phyloP scores from a whole-genome alignment of 768 basidiomycete genomes.

The Auricularia auricula-judae region DNA sequence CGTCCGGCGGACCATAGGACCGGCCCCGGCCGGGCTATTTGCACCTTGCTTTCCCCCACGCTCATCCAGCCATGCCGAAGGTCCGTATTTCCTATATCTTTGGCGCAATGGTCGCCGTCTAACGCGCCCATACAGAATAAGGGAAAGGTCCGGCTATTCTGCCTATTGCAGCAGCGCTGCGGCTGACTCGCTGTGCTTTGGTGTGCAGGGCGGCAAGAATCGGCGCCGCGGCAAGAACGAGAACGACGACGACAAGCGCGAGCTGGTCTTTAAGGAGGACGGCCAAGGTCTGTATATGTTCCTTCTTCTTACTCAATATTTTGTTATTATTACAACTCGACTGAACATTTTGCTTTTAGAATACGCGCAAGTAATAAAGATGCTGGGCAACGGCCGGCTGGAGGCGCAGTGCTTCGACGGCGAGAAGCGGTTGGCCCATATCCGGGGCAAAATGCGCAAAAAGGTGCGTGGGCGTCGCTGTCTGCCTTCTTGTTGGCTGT shows the following conservation, averaged over 20 bases:
- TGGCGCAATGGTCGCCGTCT: constrained; percentile 9
- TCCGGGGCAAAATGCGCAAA: constrained; percentile 98
- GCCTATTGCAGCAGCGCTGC: background rate
- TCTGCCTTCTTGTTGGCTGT: background rate
- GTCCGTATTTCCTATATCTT: constrained; percentile 16
- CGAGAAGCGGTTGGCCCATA: constrained; percentile 94
- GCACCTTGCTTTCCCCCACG: background rate
- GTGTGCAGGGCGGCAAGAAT: constrained; percentile 89
- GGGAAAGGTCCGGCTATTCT: constrained; percentile 46
- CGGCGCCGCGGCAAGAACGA: constrained; percentile 99
- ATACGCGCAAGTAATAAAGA: constrained; percentile 96
- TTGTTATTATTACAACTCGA: background rate
- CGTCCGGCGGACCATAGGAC: no score
- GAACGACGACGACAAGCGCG: constrained; percentile 97
- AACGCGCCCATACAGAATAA: constrained; percentile 41
- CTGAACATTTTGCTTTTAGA: constrained; percentile 28
- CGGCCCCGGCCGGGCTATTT: no score
- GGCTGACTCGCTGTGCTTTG: constrained; percentile 1
- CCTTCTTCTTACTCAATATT: background rate
- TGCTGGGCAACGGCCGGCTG: constrained; percentile 95
- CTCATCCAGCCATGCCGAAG: constrained; percentile 34
- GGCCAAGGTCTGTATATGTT: constrained; percentile 50
- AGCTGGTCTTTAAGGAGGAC: constrained; percentile 96
- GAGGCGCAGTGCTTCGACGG: constrained; percentile 98
- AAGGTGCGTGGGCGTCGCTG: constrained; percentile 49